A percentile compares a stretch with the other conserved stretches of the same genome.
phyloP scores from a whole-genome alignment of 1,284 basidiomycete species.

The Caloboletus firmus region DNA sequence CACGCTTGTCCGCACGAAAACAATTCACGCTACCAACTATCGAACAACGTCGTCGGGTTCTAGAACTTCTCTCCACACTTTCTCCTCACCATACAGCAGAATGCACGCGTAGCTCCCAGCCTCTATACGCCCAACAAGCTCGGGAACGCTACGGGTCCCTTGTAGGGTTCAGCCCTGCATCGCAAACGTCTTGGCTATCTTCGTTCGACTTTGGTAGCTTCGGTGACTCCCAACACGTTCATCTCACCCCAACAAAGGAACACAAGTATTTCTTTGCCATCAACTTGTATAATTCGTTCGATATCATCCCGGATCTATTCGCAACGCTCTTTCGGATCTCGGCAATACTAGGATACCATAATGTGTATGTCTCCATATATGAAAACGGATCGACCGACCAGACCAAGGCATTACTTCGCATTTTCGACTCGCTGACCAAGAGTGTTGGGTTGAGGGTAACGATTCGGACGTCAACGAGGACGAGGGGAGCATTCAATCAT shows the following conservation, averaged over 20 bases:
- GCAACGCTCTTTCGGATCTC: conserved; percentile 92
- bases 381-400: conserved; percentile 97
- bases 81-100: conserved; percentile 88
- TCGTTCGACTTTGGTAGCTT: conserved; percentile 45
- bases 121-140: conserved; percentile 81
- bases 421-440: conserved; percentile 88
- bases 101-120: conserved; percentile 82
- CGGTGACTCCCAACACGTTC: conserved; percentile 45
- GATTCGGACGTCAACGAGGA: conserved; percentile 88
- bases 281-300: conserved; percentile 98
- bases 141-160: conserved; percentile 81
- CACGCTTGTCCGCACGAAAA: conserved; percentile 54
- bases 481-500: conserved; percentile 93
- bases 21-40: conserved; percentile 68
- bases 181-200: conserved; percentile 61
- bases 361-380: conserved; percentile 96
- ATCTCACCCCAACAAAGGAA: conserved; percentile 46
- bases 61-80: conserved; percentile 82
- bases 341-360: conserved; percentile 89
- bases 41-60: conserved; percentile 80
- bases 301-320: conserved; percentile 94
- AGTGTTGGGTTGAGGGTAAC: conserved; percentile 88
- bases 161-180: conserved; percentile 70
- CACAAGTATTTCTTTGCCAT: conserved; percentile 99
- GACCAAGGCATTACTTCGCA: conserved; percentile 89